Percentiles rank a stretch among this genome's conserved stretches.
These are phyloP conservation scores for Yamadazyma trypodendri DNA, from an alignment of 1,139 yeast genomes.

Conservation along the genomic window DNA sequence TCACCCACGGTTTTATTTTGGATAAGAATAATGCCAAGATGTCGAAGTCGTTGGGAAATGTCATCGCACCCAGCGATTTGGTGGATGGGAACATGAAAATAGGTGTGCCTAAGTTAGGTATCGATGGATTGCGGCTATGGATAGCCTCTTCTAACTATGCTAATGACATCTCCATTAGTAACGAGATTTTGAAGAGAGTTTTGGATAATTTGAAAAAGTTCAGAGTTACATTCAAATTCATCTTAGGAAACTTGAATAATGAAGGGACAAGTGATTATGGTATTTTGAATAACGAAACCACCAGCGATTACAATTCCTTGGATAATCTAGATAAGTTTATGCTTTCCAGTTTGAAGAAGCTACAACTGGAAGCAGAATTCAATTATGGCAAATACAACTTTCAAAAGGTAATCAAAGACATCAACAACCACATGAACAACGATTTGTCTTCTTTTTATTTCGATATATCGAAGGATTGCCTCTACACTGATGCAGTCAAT, in stretches of 20 bases:
- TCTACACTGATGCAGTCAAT: constrained; percentile 63
- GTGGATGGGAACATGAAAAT: constrained; percentile 64
- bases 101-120: constrained; percentile 68
- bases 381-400: constrained; percentile 62
- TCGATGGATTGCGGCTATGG: constrained; percentile 90
- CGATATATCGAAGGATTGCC: constrained; percentile 79
- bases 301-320: constrained; percentile 36
- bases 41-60: constrained; percentile 93
- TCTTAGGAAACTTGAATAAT: constrained; percentile 72
- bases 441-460: constrained; percentile 82
- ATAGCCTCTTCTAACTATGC: constrained; percentile 88
- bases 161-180: constrained; percentile 73
- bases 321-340: constrained; percentile 64
- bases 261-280: too few species aligned
- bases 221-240: constrained; percentile 74
- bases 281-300: constrained; percentile 20
- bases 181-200: constrained; percentile 70
- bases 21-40: constrained; percentile 86
- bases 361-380: constrained; percentile 42
- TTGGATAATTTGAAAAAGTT: constrained; percentile 79
- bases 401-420: constrained; percentile 59
- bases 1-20: constrained; percentile 91
- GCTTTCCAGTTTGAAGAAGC: constrained; percentile 51
- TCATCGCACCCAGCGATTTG: constrained; percentile 64
- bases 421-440: constrained; percentile 72